Evolutionary conservation across 192 early-diverging fungal genomes (phyloP).

Genomic region (Geosiphon pyriformis): DNA sequence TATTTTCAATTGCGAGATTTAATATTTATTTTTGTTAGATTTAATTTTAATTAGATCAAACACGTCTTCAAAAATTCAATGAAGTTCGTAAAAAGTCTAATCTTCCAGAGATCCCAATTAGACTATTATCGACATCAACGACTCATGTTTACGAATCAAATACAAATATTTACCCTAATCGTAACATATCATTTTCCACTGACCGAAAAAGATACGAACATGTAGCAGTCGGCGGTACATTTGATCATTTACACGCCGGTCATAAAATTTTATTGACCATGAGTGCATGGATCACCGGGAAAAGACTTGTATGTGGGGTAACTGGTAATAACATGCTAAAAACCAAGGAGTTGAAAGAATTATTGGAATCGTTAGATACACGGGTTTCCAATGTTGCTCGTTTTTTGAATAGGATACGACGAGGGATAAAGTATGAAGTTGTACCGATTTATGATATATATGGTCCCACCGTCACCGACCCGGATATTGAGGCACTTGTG

Average conservation of each 20-base stretch:
- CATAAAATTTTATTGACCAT: slow-evolving; percentile 91
- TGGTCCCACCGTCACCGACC: slow-evolving; percentile 78
- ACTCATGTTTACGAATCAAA: too few relatives aligned
- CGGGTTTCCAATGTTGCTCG: slow-evolving; percentile 53
- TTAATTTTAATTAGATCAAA: neutral
- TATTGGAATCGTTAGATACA: slow-evolving; percentile 58
- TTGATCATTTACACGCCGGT: slow-evolving; percentile 93
- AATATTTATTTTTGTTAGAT: neutral
- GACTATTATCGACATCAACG: neutral
- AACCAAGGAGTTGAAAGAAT: slow-evolving; percentile 64
- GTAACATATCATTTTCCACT: neutral
- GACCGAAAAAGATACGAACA: slow-evolving; percentile 32
- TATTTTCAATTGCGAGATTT: too few relatives aligned
- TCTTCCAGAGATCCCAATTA: slow-evolving; percentile 7
- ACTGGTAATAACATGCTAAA: slow-evolving; percentile 68
- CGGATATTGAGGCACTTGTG: slow-evolving; percentile 71
- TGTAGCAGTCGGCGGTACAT: slow-evolving; percentile 87
- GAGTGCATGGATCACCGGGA: slow-evolving; percentile 61
- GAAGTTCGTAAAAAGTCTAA: slow-evolving; percentile 3
- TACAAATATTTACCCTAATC: neutral
- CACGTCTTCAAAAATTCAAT: slow-evolving; percentile 5
- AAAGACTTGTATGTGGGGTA: slow-evolving; percentile 65
- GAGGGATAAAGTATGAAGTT: slow-evolving; percentile 36
- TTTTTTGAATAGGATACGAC: slow-evolving; percentile 55
- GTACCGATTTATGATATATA: slow-evolving; percentile 75